Percentiles rank a stretch among this genome's conserved stretches.
Evolutionary conservation across 257 asterid species (phyloP).

Genomic region (Handroanthus guayacan): DNA sequence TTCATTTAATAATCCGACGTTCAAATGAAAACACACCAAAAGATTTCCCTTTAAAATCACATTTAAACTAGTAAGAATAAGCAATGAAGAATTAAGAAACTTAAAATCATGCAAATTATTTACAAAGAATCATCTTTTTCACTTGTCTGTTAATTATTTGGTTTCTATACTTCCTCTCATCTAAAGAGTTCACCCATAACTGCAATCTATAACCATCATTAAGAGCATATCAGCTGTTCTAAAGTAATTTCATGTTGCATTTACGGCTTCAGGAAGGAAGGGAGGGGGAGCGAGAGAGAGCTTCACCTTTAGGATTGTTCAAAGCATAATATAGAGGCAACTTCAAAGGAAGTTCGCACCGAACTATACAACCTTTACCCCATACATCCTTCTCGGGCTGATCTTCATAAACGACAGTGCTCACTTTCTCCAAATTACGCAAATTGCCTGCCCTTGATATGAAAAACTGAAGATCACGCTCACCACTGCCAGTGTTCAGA

Average conservation of each 20-base stretch:
- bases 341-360: constrained; percentile 71
- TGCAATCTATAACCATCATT: constrained; percentile 15
- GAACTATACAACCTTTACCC: constrained; percentile 73
- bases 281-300: not conserved
- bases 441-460: constrained; percentile 51
- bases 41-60: not conserved
- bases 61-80: not conserved
- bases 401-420: constrained; percentile 59
- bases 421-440: constrained; percentile 48
- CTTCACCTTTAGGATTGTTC: constrained; percentile 61
- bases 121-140: not conserved
- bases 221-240: not conserved
- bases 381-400: constrained; percentile 78
- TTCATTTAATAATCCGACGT: not conserved
- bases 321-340: constrained; percentile 73
- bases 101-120: not conserved
- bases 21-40: not conserved
- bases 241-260: not conserved
- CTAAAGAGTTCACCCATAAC: constrained; percentile 20
- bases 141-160: constrained; percentile 14
- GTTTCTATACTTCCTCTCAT: constrained; percentile 9
- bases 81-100: constrained; percentile 7
- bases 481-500: constrained; percentile 48
- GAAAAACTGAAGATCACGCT: constrained; percentile 65
- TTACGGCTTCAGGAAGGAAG: not conserved